A percentile compares a stretch with the other conserved stretches of the same genome.
Evolutionary conservation across 495 filamentous ascomycete genomes (phyloP).

Genomic region (Podospora comata): DNA sequence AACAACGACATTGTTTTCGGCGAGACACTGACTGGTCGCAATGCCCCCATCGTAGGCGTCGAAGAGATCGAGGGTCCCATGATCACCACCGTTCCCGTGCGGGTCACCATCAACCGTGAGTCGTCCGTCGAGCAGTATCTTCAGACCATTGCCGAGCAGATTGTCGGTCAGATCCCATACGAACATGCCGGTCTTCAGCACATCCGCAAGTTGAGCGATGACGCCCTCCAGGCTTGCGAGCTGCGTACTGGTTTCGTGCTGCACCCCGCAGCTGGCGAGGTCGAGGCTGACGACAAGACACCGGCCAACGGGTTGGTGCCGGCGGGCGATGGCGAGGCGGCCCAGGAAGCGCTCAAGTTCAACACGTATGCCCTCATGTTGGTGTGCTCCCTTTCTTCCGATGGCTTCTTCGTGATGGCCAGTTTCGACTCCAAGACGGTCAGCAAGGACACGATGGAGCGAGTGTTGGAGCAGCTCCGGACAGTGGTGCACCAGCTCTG

Average conservation of each 20-base stretch:
- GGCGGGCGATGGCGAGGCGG: slow-evolving; percentile 51
- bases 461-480: slow-evolving; percentile 33
- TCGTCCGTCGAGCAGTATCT: slow-evolving; percentile 34
- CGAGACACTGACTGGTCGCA: slow-evolving; percentile 43
- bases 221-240: slow-evolving; percentile 63
- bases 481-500: slow-evolving; percentile 33
- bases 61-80: slow-evolving; percentile 49
- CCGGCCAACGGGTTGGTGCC: slow-evolving; percentile 49
- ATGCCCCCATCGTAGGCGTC: slow-evolving; percentile 45
- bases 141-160: slow-evolving; percentile 51
- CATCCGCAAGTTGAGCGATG: slow-evolving; percentile 59
- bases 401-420: slow-evolving; percentile 57
- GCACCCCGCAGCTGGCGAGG: slow-evolving; percentile 39
- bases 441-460: slow-evolving; percentile 31
- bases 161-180: slow-evolving; percentile 53
- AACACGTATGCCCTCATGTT: slow-evolving; percentile 67
- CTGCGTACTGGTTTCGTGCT: slow-evolving; percentile 48
- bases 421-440: slow-evolving; percentile 57
- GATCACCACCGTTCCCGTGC: slow-evolving; percentile 58
- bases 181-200: slow-evolving; percentile 69
- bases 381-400: slow-evolving; percentile 54
- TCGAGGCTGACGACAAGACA: slow-evolving; percentile 36
- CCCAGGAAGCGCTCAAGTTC: slow-evolving; percentile 62
- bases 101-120: slow-evolving; percentile 29
- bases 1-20: slow-evolving; percentile 43